phyloP scores from a whole-genome alignment of 2,329 filamentous ascomycete species.

The Fusarium sp. region DNA sequence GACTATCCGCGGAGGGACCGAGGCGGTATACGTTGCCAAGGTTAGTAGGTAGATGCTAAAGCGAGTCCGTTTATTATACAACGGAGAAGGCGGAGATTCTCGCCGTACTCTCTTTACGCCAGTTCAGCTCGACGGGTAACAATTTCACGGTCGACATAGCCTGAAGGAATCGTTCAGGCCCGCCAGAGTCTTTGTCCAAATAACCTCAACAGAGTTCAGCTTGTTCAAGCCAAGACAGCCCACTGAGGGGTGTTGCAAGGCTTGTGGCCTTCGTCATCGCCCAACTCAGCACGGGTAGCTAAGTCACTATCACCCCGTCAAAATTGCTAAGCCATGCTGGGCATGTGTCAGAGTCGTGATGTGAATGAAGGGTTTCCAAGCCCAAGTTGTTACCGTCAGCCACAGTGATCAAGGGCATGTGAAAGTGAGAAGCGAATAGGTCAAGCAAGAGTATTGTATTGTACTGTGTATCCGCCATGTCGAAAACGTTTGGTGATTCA shows the following conservation, averaged over 20 bases:
- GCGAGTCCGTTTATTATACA: constrained; percentile 5
- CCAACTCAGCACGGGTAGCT: constrained; percentile 17
- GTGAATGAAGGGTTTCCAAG: constrained; percentile 1
- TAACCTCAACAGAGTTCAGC: constrained; percentile 18
- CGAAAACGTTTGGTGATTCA: constrained; percentile 19
- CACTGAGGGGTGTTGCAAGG: constrained; percentile 23
- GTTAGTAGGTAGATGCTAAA: constrained; percentile 3
- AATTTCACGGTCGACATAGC: neutral
- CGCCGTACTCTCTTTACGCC: constrained; percentile 8
- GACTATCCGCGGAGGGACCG: neutral
- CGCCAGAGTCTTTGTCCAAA: constrained; percentile 21
- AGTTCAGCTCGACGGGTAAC: neutral
- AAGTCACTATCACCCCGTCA: constrained; percentile 13
- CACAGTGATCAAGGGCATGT: constrained; percentile 23
- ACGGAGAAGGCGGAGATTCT: constrained; percentile 23
- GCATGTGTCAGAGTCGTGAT: constrained; percentile 36
- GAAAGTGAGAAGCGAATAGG: constrained; percentile 12
- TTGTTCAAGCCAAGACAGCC: constrained; percentile 18
- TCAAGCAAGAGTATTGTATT: constrained; percentile 1
- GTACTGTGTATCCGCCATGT: neutral
- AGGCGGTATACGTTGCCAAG: neutral
- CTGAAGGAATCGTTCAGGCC: constrained; percentile 28
- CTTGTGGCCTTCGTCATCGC: constrained; percentile 6
- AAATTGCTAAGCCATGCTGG: constrained; percentile 35
- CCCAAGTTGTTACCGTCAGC: constrained; percentile 21